Evolutionary conservation across 768 basidiomycete genomes (phyloP).

Genomic region (Pisolithus sp.): DNA sequence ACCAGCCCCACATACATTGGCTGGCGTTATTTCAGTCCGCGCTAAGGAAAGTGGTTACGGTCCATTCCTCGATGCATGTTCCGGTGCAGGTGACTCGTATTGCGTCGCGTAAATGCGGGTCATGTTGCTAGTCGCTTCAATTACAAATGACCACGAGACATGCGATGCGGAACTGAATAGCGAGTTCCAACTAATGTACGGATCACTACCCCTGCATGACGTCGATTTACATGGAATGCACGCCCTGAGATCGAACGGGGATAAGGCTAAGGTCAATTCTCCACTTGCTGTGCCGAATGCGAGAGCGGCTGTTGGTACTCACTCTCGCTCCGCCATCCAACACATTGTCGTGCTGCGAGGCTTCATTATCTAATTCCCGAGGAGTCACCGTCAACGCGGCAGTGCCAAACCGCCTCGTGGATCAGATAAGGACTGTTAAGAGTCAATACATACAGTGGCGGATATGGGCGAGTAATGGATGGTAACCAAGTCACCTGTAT

Average conservation of each 20-base stretch:
- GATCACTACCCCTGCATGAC: background rate
- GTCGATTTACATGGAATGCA: background rate
- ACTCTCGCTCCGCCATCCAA: slow-evolving; percentile 43
- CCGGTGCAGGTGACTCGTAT: too few relatives aligned
- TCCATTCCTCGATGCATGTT: too few relatives aligned
- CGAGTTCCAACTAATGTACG: background rate
- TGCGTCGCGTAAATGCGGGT: too few relatives aligned
- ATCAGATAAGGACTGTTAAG: slow-evolving; percentile 27
- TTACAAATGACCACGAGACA: background rate
- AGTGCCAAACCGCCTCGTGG: slow-evolving; percentile 29
- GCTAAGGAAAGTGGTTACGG: too few relatives aligned
- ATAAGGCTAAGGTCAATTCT: slow-evolving; percentile 26
- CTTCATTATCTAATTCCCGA: slow-evolving; percentile 29
- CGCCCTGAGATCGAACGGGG: slow-evolving; percentile 13
- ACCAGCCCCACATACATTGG: too few relatives aligned
- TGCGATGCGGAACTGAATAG: too few relatives aligned
- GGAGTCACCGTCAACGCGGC: slow-evolving; percentile 25
- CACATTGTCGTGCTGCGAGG: slow-evolving; percentile 38
- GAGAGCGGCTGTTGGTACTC: slow-evolving; percentile 35
- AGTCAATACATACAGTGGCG: slow-evolving; percentile 22
- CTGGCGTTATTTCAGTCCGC: too few relatives aligned
- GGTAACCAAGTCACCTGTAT: slow-evolving; percentile 17
- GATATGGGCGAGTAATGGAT: slow-evolving; percentile 27
- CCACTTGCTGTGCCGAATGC: slow-evolving; percentile 39
- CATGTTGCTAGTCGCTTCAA: background rate